Base-by-base conservation (phyloP, 2,329 filamentous ascomycete species). In the Teratosphaeria pseudoeucalypti region DNA sequence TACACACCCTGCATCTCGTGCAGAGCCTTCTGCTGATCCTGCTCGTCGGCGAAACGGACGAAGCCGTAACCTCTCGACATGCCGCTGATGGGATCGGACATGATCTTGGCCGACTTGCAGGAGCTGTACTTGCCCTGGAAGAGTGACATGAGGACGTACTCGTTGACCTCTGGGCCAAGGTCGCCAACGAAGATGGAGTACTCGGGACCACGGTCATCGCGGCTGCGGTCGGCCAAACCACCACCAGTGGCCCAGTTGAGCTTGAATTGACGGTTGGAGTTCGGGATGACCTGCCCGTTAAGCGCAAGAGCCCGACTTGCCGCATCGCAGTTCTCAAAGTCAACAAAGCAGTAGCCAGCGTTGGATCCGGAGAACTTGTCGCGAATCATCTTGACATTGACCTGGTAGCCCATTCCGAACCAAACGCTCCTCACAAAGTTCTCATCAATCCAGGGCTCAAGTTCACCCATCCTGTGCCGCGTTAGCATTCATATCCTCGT, bases 51-150 rank as follows among this genome's bases (percentile, higher is more conserved):
- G 79, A 99, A 99, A 66, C 94, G 90, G 57, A 99, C 94, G 70
- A 99, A 99, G 54, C 94, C 94, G 71, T 99, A 99, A 59, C 94
- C 94, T 64, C 94, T 91, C 64, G 92, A 96, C 84, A 97, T 92
- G 68, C 94, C 94, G 64, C 89, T 95, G 77, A 97, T 94, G 62
- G 94, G 92, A 72, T 99, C 94, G 62, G 92, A 96, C 94, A 99
- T 99, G 77, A 99, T 99, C 83, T 99, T 99, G 71, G 94, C 94
- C 43, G 91, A 96, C 81, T 97, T 97, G 89, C 92, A 97, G 9
- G 91, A 95, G 0, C 89, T 88, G 81, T 95, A 99, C 63, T 92
- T 90, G 72, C 86, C 88, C 79, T 97, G 92, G 84, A 99, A 99
- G 56, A 99, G 86, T 29, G 92, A 95, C 58, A 97, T 92, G 61